These are phyloP conservation scores for Boletus vermiculosoides DNA, from an alignment of 768 basidiomycete genomes.

Conservation along the genomic window DNA sequence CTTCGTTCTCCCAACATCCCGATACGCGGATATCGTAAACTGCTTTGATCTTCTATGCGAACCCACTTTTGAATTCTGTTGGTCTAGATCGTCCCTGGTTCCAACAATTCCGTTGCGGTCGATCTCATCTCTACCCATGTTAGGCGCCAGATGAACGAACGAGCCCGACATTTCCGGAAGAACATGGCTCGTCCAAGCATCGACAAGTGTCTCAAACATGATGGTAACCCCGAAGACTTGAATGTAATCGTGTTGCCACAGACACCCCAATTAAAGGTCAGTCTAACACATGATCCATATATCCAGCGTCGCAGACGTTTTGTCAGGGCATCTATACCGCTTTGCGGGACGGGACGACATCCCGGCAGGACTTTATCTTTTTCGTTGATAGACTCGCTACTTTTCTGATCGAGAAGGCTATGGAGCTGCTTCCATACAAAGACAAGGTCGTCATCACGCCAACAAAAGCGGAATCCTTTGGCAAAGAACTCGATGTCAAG, in stretches of 20 bases:
- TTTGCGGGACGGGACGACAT: conserved; percentile 68
- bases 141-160: conserved; percentile 76
- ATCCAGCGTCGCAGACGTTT: not conserved
- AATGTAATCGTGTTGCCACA: conserved; percentile 68
- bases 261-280: conserved; percentile 77
- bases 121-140: conserved; percentile 93
- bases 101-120: conserved; percentile 85
- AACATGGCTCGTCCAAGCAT: conserved; percentile 59
- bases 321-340: conserved; percentile 86
- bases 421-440: conserved; percentile 77
- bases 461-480: conserved; percentile 49
- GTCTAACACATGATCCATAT: conserved; percentile 6
- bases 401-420: conserved; percentile 77
- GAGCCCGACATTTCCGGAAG: conserved; percentile 69
- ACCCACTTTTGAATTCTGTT: not conserved
- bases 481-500: conserved; percentile 60
- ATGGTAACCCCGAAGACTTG: conserved; percentile 42
- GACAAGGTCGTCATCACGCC: conserved; percentile 67
- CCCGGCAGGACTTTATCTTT: conserved; percentile 88
- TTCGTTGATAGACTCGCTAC: conserved; percentile 87
- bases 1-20: conserved; percentile 85
- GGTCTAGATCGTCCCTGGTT: conserved; percentile 91
- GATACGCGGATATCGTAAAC: conserved; percentile 83
- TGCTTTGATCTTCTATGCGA: not conserved
- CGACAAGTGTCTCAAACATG: conserved; percentile 36